Base-by-base conservation (phyloP, 129 eudicot species). In the Mikania micrantha region DNA sequence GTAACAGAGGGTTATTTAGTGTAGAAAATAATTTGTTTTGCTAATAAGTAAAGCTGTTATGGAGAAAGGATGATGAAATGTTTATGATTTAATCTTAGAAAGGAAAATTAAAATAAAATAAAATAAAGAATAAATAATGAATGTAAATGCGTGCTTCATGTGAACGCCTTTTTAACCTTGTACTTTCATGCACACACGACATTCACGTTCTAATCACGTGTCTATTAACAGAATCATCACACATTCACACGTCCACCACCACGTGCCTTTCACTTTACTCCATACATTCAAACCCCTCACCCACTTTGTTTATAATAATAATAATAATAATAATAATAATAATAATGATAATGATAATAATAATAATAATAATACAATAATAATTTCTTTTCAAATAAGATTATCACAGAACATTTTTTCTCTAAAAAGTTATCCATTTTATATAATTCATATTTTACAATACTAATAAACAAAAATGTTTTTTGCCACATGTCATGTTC, bases 231-330 rank as follows among this genome's bases (percentile, higher is more conserved):
- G 64, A 75, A 24, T 29, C 25, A 10, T 67, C 80, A 75, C 70
- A 75, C 80, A 70, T 75, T 74, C n/a, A n/a, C n/a, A n/a, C n/a
- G n/a, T n/a, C 74, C 80, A 75, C 74, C 80, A 60, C 74, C 80
- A 67, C 80, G 74, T 75, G 80, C 80, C 80, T 59, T 75, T 49
- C 77, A 48, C 77, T 38, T 17, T 73, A 73, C 71, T 70, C 29
- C 54, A 56, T 57, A 41, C 56, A 65, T 12, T 65, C 7, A 15
- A 60, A 60, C 62, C 64, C 28, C 41, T 9, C 58, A 45, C 48
- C 48, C 17, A 13, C 48, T 9, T 45, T 45, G 3, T 47, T 38
- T 38, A 11, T 39, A 5, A 1, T 19, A 2, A 22, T 53, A 6
- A 16, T 34, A 8, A 10, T 20, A 8, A n/a, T n/a, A n/a, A n/a